A percentile compares a stretch with the other conserved stretches of the same genome.
phyloP scores from a whole-genome alignment of 2,329 filamentous ascomycete species.

The Fusarium tuaranense region DNA sequence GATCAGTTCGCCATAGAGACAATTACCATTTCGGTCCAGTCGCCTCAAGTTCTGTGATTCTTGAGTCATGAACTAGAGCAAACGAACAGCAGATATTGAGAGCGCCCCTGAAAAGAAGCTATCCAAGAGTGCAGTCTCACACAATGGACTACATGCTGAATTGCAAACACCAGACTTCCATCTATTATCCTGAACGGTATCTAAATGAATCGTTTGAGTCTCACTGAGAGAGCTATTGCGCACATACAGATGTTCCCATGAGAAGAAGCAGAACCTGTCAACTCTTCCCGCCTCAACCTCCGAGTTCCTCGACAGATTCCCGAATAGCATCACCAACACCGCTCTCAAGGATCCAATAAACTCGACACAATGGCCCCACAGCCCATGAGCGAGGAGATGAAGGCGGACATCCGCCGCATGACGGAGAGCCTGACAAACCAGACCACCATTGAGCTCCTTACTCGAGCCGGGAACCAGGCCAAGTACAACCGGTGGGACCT shows the following conservation, averaged over 20 bases:
- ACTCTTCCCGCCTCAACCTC: not conserved
- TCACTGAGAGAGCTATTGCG: not conserved
- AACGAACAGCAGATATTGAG: not conserved
- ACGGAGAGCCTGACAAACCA: slow-evolving; percentile 39
- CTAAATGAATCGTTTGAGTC: not conserved
- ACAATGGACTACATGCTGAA: not conserved
- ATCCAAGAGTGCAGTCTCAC: not conserved
- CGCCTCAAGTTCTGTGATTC: not conserved
- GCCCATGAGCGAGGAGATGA: slow-evolving; percentile 14
- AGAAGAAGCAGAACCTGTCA: not conserved
- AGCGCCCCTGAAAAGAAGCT: not conserved
- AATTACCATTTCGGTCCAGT: not conserved
- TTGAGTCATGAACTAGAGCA: not conserved
- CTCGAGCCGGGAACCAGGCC: slow-evolving; percentile 28
- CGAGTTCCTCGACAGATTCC: not conserved
- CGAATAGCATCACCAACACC: not conserved
- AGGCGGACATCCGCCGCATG: slow-evolving; percentile 37
- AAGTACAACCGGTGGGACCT: slow-evolving; percentile 29
- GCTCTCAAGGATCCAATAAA: not conserved
- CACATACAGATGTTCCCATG: not conserved
- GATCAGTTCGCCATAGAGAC: not conserved
- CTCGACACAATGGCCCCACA: not conserved
- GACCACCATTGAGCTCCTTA: slow-evolving; percentile 37
- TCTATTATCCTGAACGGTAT: not conserved
- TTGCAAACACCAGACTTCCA: not conserved